phyloP scores from a whole-genome alignment of 1,284 basidiomycete genomes.

The Marasmius fiardii region DNA sequence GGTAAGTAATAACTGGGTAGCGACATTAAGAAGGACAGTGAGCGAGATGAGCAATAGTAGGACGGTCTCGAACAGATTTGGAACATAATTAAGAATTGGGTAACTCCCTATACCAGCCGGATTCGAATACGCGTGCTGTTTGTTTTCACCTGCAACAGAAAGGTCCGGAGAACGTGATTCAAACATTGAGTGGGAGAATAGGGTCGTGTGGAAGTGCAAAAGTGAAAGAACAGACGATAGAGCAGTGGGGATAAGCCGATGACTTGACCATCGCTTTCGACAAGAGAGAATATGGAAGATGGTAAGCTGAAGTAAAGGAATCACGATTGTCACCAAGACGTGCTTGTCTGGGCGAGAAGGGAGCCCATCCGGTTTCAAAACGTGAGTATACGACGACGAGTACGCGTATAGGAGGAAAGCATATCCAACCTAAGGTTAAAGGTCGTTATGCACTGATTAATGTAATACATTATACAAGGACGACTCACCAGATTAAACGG shows the following conservation, averaged over 20 bases:
- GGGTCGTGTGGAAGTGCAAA: constrained; percentile 60
- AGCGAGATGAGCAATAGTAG: constrained; percentile 53
- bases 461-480: constrained; percentile 2
- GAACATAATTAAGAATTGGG: constrained; percentile 69
- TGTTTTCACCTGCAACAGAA: constrained; percentile 10
- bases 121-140: constrained; percentile 2
- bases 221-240: constrained; percentile 57
- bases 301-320: constrained; percentile 67
- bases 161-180: background rate
- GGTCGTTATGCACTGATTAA: background rate
- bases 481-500: constrained; percentile 64
- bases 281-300: constrained; percentile 63
- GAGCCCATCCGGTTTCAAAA: constrained; percentile 35
- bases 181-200: constrained; percentile 32
- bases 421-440: constrained; percentile 56
- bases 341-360: constrained; percentile 67
- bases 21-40: constrained; percentile 52
- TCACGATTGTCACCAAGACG: constrained; percentile 59
- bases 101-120: constrained; percentile 29
- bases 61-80: constrained; percentile 64
- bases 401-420: constrained; percentile 72
- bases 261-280: constrained; percentile 54
- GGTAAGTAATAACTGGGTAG: constrained; percentile 63
- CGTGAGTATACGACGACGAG: constrained; percentile 58
- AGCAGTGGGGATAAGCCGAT: constrained; percentile 64